A percentile compares a stretch with the other conserved stretches of the same genome.
These are phyloP conservation scores for Zalaria sp. DNA, from an alignment of 2,329 filamentous ascomycete species.

Conservation along the genomic window DNA sequence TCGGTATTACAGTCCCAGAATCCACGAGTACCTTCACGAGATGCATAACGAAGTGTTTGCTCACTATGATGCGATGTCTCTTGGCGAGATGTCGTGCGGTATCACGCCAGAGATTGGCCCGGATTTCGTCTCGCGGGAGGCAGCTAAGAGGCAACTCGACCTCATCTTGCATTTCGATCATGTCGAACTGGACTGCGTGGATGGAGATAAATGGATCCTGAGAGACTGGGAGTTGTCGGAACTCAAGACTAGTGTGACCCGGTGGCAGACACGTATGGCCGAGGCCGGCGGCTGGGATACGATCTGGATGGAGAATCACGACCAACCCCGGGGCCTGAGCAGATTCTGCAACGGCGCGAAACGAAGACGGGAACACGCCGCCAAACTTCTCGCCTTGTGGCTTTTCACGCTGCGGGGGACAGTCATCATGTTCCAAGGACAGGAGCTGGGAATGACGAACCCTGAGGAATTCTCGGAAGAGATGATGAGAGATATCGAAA, in stretches of 20 bases:
- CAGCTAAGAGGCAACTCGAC: constrained; percentile 40
- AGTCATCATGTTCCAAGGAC: constrained; percentile 50
- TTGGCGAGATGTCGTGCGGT: constrained; percentile 35
- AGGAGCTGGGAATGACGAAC: constrained; percentile 52
- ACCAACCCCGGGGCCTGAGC: constrained; percentile 44
- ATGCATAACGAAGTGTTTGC: constrained; percentile 25
- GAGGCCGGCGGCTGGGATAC: constrained; percentile 49
- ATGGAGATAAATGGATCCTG: constrained; percentile 31
- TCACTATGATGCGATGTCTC: constrained; percentile 34
- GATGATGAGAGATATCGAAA: too few relatives aligned
- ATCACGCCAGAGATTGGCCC: constrained; percentile 32
- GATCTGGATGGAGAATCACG: constrained; percentile 51
- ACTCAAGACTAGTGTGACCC: constrained; percentile 38
- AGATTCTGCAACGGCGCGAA: constrained; percentile 38
- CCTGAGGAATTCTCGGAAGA: constrained; percentile 6
- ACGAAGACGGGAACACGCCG: constrained; percentile 31
- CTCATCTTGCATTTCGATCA: constrained; percentile 62
- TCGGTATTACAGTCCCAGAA: constrained; percentile 16
- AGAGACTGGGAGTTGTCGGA: constrained; percentile 28
- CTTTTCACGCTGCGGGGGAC: constrained; percentile 22
- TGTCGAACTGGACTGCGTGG: constrained; percentile 35
- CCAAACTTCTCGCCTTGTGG: constrained; percentile 36
- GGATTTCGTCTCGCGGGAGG: too few relatives aligned
- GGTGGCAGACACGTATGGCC: constrained; percentile 47
- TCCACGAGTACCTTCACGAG: constrained; percentile 34